Base-by-base conservation (phyloP, 192 early-diverging fungal species). In the Coemansia aciculifera region DNA sequence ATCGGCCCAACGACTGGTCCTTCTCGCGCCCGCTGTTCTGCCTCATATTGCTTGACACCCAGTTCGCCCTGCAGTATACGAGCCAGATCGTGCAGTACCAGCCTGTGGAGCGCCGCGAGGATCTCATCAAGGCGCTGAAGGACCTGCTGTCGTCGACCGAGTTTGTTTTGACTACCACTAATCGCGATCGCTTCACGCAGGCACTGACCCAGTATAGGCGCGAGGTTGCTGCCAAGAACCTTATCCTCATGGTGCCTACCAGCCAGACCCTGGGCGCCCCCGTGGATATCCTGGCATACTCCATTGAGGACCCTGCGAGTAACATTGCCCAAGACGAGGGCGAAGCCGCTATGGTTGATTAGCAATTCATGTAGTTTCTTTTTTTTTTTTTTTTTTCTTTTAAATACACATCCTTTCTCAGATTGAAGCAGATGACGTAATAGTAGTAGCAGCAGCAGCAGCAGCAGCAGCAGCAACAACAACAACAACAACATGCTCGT, bases 21-120 rank as follows among this genome's bases (percentile, higher is more conserved):
- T 79, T 95, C 31, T 91, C 91, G 46, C 75, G 94, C 19, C 93
- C 95, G 11, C 81, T 96, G 54, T 84, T 95, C 68, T 88, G 88
- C 6, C 67, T 96, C 54, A 88, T 94, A 13, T 73, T 94, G 54
- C 81, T 95, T 51, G 88, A 92, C 64, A 88, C 84, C 64, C 90
- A 91, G 24, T 72, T 71, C 67, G 72, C 71, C n/a, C 64, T 79
- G 59, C 71, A 79, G 75, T 62, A 84, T 59, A 76, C 73, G 3
- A 49, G 63, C 59, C 71, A 74, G 54, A 69, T 84, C 19, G 74
- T 77, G 43, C 77, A 73, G 77, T 84, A 78, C 71, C 81, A 83
- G 73, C 69, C 72, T n/a, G 11, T 59, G 0, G 81, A 83, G 70
- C 72, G 81, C 56, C 75, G 73, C 52, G 81, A 68, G 23, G 76